Evolutionary conservation across 2,329 filamentous ascomycete species (phyloP).

Genomic region (Clonostachys chloroleuca): DNA sequence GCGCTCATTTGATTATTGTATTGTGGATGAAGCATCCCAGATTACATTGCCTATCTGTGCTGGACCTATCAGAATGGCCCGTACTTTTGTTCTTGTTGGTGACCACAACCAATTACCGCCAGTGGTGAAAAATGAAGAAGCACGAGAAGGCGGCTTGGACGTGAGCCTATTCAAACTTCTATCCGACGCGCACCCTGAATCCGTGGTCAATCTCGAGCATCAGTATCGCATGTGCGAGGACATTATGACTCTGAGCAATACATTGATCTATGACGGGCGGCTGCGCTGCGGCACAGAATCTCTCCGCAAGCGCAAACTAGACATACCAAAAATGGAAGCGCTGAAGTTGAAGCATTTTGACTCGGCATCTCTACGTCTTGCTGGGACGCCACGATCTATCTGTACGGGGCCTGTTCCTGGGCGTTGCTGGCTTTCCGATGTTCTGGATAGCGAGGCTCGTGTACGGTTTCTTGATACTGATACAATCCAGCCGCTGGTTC

Average conservation of each 20-base stretch:
- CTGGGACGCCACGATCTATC: conserved; percentile 38
- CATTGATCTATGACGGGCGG: conserved; percentile 84
- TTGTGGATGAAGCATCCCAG: conserved; percentile 96
- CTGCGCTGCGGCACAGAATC: conserved; percentile 82
- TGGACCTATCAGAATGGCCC: conserved; percentile 88
- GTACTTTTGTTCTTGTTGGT: conserved; percentile 89
- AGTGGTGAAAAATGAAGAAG: conserved; percentile 87
- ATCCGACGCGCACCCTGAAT: conserved; percentile 80
- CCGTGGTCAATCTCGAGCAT: conserved; percentile 87
- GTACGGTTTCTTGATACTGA: conserved; percentile 92
- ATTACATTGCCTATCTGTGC: conserved; percentile 94
- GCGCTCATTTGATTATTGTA: conserved; percentile 93
- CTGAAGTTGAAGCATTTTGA: conserved; percentile 58
- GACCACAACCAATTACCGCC: conserved; percentile 96
- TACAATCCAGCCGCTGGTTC: conserved; percentile 54
- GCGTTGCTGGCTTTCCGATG: conserved; percentile 72
- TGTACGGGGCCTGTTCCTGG: conserved; percentile 46
- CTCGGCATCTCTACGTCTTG: conserved; percentile 34
- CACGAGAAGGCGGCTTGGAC: conserved; percentile 80
- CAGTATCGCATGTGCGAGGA: conserved; percentile 99
- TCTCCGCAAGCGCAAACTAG: conserved; percentile 65
- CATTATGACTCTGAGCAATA: conserved; percentile 91
- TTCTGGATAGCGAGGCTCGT: conserved; percentile 66
- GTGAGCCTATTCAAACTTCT: conserved; percentile 91
- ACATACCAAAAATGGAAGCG: conserved; percentile 60